Evolutionary conservation across 768 basidiomycete genomes (phyloP).

Genomic region (Mycena amicta): DNA sequence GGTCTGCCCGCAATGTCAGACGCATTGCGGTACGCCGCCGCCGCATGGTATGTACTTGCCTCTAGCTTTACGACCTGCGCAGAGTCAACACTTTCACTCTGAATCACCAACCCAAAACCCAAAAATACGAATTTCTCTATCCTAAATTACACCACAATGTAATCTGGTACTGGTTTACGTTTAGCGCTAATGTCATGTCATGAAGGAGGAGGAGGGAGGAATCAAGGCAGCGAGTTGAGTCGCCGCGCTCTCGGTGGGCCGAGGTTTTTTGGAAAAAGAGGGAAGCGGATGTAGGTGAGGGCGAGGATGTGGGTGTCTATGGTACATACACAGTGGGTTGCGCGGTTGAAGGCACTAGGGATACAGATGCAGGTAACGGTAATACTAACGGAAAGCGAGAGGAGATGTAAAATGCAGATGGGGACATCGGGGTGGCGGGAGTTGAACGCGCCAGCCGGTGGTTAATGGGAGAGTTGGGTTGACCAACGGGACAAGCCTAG

Average conservation of each 20-base stretch:
- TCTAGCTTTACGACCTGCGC: neutral
- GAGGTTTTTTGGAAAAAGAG: neutral
- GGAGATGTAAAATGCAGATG: neutral
- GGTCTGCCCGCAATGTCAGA: too few species aligned
- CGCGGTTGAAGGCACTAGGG: conserved; percentile 4
- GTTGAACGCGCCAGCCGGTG: conserved; percentile 18
- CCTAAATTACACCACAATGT: too few species aligned
- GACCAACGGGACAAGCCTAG: neutral
- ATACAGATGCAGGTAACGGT: neutral
- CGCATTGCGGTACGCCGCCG: too few species aligned
- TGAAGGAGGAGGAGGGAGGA: too few species aligned
- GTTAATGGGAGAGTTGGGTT: neutral
- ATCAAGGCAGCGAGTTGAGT: conserved; percentile 2
- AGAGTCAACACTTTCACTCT: too few species aligned
- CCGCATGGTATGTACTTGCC: too few species aligned
- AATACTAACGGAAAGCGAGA: neutral
- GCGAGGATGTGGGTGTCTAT: neutral
- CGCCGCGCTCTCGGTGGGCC: neutral
- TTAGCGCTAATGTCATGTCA: neutral
- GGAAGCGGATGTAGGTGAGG: neutral
- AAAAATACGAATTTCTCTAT: too few species aligned
- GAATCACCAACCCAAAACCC: neutral
- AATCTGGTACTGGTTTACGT: too few species aligned
- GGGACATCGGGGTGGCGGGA: conserved; percentile 6
- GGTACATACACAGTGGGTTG: neutral